Percentiles rank a stretch among this genome's conserved stretches.
Evolutionary conservation across 306 rosid species (phyloP).

Genomic region (Casuarina glauca): DNA sequence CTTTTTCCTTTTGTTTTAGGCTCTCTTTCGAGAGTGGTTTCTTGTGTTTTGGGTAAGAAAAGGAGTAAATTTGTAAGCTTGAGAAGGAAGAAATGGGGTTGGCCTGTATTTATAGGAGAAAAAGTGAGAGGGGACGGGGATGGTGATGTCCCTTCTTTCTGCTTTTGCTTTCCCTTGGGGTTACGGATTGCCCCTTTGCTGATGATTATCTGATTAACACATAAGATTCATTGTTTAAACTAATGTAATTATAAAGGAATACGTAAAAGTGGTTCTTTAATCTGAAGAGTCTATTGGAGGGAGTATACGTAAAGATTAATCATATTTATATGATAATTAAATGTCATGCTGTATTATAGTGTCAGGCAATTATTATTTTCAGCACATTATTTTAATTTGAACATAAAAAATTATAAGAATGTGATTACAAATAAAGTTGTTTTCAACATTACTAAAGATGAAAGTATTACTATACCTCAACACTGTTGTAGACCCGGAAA

Average conservation of each 20-base stretch:
- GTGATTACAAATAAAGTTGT: too few species aligned
- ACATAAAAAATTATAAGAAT: too few species aligned
- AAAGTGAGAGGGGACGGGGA: background rate
- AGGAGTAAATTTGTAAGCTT: conserved; percentile 31
- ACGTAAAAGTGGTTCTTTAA: too few species aligned
- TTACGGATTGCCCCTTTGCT: conserved; percentile 50
- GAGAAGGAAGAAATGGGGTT: conserved; percentile 18
- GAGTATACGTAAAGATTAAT: too few species aligned
- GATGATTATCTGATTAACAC: background rate
- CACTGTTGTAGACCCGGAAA: too few species aligned
- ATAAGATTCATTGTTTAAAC: background rate
- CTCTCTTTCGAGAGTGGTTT: background rate
- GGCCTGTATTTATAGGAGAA: conserved; percentile 48
- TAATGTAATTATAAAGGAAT: background rate
- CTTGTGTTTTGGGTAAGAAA: conserved; percentile 9
- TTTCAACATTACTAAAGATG: too few species aligned
- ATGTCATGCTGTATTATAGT: too few species aligned
- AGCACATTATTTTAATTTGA: too few species aligned
- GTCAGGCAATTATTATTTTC: too few species aligned
- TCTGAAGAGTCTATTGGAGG: too few species aligned
- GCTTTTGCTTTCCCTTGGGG: conserved; percentile 7
- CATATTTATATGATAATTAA: too few species aligned
- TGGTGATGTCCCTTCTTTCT: background rate
- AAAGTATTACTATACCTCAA: too few species aligned
- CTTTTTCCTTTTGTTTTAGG: background rate